These are phyloP conservation scores for Sporothrix luriei DNA, from an alignment of 2,329 filamentous ascomycete genomes.

Conservation along the genomic window DNA sequence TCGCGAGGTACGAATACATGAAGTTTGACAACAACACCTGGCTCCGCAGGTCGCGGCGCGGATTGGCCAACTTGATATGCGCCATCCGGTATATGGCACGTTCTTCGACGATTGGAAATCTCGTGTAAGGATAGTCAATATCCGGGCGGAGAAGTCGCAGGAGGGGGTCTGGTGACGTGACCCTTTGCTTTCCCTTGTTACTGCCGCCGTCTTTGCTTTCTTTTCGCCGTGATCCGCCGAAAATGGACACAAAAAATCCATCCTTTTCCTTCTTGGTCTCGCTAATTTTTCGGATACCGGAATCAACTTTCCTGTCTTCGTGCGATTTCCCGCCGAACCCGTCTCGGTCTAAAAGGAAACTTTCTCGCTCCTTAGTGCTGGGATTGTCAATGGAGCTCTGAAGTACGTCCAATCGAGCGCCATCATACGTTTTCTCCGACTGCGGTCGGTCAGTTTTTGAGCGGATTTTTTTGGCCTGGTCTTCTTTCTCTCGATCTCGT, in stretches of 20 bases:
- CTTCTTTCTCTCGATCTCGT: slow-evolving; percentile 55
- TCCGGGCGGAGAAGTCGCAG: slow-evolving; percentile 77
- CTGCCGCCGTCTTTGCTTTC: slow-evolving; percentile 71
- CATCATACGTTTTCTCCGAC: slow-evolving; percentile 68
- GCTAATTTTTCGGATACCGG: slow-evolving; percentile 67
- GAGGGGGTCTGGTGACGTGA: slow-evolving; percentile 76
- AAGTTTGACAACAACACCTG: slow-evolving; percentile 98
- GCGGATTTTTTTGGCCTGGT: slow-evolving; percentile 62
- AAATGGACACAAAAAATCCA: slow-evolving; percentile 89
- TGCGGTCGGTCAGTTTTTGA: slow-evolving; percentile 56
- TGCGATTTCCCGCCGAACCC: slow-evolving; percentile 70
- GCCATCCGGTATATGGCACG: slow-evolving; percentile 98
- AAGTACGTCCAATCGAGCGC: slow-evolving; percentile 79
- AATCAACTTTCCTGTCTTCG: slow-evolving; percentile 79
- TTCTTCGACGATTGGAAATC: slow-evolving; percentile 93
- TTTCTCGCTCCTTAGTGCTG: slow-evolving; percentile 72
- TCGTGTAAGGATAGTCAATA: slow-evolving; percentile 92
- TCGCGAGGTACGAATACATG: slow-evolving; percentile 98
- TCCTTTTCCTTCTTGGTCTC: slow-evolving; percentile 90
- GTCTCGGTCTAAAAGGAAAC: slow-evolving; percentile 79
- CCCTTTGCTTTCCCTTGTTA: slow-evolving; percentile 74
- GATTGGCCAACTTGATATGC: slow-evolving; percentile 98
- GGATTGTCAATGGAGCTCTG: slow-evolving; percentile 81
- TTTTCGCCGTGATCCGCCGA: slow-evolving; percentile 88
- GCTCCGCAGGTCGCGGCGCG: slow-evolving; percentile 84